Evolutionary conservation across 306 rosid genomes (phyloP), one percentile per base, ranked within the genome.

Genomic region (Quercus glauca): DNA sequence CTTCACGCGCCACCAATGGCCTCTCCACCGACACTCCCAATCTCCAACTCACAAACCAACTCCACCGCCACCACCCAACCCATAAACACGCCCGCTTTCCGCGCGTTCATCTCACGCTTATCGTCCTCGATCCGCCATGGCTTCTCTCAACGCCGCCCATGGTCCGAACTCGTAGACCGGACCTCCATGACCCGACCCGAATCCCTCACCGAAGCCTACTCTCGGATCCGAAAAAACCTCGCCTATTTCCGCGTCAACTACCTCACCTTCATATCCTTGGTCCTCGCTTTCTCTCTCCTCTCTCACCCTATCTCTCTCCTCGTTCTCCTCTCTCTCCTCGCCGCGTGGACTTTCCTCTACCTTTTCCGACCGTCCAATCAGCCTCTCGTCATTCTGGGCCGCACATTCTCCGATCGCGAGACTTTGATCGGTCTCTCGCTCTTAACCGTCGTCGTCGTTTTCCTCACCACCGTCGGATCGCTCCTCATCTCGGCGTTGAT

Each of bases 401-500:
- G 99, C 5, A 92, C 95, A 0, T 94, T 92, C 80, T 82, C 97
- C 19, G 95, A 94, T 59, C 88, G 94, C 28, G 99, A 94, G 81
- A 91, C 93, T 29, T 80, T 94, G 14, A 89, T 91, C 28, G 77
- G 92, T 7, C 79, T 94, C 69, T 87, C 82, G 14, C 86, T 84
- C 6, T 20, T 89, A 69, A 94, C 99, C 6, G 84, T 94, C 29
- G 65, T 94, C 83, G 97, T 92, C 3, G 76, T 92, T 11, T 92
- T 94, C 75, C 88, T 91, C 76, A 92, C 99, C 79, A 92, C 83
- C 79, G 97, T 94, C 15, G 99, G 99, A 78, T 94, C 99, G 76
- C 90, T 94, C 43, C 86, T 94, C 89, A 92, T 92, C 76, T 90
- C 99, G 4, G 93, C 97, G 4, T 55, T 89, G 51, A 75, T 86